Conservation (phyloP, 371 early-diverging fungal genomes). For the Saksenaea vasiformis region DNA sequence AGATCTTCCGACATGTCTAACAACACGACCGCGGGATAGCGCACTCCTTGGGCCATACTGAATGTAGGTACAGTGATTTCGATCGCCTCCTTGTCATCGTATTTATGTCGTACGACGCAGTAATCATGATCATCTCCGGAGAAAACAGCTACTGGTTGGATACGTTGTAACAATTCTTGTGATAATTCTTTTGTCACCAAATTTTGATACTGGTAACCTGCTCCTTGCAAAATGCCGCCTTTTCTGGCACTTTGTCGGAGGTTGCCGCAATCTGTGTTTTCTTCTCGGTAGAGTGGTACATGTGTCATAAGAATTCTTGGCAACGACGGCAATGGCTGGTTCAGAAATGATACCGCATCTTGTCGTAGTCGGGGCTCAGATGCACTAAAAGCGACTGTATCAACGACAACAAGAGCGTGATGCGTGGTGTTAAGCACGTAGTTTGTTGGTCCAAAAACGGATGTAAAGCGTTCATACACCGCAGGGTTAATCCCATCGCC, state of each 20-base stretch:
- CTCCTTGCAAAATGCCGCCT: conserved; percentile 47
- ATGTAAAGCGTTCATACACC: conserved; percentile 58
- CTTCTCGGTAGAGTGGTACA: conserved; percentile 41
- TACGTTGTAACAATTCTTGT: conserved; percentile 51
- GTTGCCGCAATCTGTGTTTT: conserved; percentile 70
- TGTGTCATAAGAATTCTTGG: conserved; percentile 36
- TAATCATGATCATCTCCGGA: conserved; percentile 95
- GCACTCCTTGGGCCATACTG: conserved; percentile 61
- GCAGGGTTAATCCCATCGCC: conserved; percentile 64
- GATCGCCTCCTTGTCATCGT: neutral
- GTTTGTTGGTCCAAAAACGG: conserved; percentile 70
- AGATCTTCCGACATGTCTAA: conserved; percentile 15
- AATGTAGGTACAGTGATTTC: conserved; percentile 58
- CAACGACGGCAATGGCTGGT: conserved; percentile 3
- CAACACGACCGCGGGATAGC: conserved; percentile 47
- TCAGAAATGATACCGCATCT: conserved; percentile 45
- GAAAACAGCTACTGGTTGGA: conserved; percentile 73
- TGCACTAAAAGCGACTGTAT: conserved; percentile 77
- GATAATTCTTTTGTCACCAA: conserved; percentile 62
- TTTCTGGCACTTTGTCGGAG: conserved; percentile 44
- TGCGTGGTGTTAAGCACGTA: conserved; percentile 60
- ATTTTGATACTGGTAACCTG: conserved; percentile 88
- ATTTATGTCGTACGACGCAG: conserved; percentile 63
- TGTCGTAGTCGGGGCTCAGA: conserved; percentile 32
- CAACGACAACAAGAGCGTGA: conserved; percentile 67